A percentile compares a stretch with the other conserved stretches of the same genome.
These are phyloP conservation scores for Tothia fuscella DNA, from an alignment of 2,329 filamentous ascomycete genomes.

Conservation along the genomic window DNA sequence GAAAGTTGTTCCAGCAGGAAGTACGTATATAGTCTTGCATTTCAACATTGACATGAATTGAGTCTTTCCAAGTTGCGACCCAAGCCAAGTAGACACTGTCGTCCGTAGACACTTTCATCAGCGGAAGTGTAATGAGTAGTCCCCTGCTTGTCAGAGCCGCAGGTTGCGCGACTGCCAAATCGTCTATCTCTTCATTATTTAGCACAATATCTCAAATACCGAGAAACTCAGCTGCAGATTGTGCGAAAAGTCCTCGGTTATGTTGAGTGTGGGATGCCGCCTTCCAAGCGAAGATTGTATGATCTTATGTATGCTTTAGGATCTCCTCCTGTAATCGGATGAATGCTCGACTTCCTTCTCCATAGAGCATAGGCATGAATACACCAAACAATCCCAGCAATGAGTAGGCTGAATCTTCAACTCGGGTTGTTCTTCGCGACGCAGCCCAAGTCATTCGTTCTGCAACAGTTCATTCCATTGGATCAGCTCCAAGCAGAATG, in stretches of 20 bases:
- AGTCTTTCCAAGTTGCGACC: too few species aligned
- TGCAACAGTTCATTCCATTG: not conserved
- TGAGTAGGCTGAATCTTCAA: conserved; percentile 11
- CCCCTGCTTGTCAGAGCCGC: conserved; percentile 1
- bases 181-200: not conserved
- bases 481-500: not conserved
- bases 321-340: conserved; percentile 11
- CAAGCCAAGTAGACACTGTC: too few species aligned
- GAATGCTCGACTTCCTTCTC: conserved; percentile 9
- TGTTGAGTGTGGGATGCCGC: not conserved
- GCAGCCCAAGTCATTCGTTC: conserved; percentile 11
- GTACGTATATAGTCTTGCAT: too few species aligned
- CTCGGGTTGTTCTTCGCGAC: conserved; percentile 3
- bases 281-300: conserved; percentile 11
- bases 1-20: too few species aligned
- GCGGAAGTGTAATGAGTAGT: not conserved
- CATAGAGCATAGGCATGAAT: conserved; percentile 12
- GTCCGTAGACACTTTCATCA: too few species aligned
- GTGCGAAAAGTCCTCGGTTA: conserved; percentile 4
- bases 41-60: too few species aligned
- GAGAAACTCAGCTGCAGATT: conserved; percentile 1
- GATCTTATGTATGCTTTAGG: conserved; percentile 6
- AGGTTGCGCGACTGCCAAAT: not conserved
- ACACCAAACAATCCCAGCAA: conserved; percentile 10
- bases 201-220: not conserved